Evolutionary conservation across 129 eudicot genomes (phyloP), one percentile per base, ranked within the genome.

Genomic region (Flaveria sonorensis): DNA sequence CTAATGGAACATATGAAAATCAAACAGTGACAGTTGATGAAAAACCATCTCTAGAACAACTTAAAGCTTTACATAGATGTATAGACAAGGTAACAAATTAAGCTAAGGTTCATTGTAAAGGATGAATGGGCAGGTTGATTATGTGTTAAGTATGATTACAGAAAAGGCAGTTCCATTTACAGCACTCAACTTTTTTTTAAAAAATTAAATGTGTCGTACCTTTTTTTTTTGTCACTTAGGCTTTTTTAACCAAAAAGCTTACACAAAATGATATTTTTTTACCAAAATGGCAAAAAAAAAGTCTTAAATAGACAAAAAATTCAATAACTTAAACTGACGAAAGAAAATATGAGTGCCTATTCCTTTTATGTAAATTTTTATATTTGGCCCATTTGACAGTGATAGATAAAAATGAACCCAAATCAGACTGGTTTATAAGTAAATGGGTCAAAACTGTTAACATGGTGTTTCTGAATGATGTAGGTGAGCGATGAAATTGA

Each of bases 401-500:
- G 8, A 8, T 21, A 32, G 70, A 32, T 64, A 64, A 23, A 36
- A 64, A 64, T 2, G 1, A 64, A 64, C 47, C 14, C 13, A n/a
- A n/a, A 10, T 19, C 3, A n/a, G 28, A 66, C 24, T 6, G 3
- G 9, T 4, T 71, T 53, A 16, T 51, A 51, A 71, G 30, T 50
- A 71, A 71, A n/a, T 6, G 15, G 48, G 16, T 71, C 5, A 0
- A 51, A 50, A 30, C 16, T 59, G 28, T 26, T 24, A 65, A 71
- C 70, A 42, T 77, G 55, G 62, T 39, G 42, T 72, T 82, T 56
- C 57, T 36, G 59, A 67, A 11, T 51, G 32, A 51, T n/a, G 70
- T 76, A 93, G 98, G 97, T 94, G 24, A 89, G 92, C 1, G 97
- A 91, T 75, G 99, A 94, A 79, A 87, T 91, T 75, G 97, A 94